Percentiles rank a stretch among this genome's conserved stretches.
These are phyloP conservation scores for Sambucus nigra DNA, from an alignment of 129 eudicot species.

Conservation along the genomic window DNA sequence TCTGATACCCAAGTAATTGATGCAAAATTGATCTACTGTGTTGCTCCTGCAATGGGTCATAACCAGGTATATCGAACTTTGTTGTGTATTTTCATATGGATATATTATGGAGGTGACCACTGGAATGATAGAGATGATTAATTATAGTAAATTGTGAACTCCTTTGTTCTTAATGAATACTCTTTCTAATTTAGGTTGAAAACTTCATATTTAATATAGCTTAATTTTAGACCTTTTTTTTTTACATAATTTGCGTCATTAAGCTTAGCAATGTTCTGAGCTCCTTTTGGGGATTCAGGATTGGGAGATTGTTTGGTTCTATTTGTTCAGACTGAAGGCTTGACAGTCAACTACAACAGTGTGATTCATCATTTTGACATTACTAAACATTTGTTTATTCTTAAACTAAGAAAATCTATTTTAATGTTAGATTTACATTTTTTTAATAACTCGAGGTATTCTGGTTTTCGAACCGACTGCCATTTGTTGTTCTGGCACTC, in stretches of 20 bases:
- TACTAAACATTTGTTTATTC: too few species aligned
- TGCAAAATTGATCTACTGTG: conserved; percentile 61
- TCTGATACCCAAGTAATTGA: conserved; percentile 21
- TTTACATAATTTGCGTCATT: not conserved
- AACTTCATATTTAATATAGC: not conserved
- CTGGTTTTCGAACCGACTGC: too few species aligned
- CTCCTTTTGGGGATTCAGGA: not conserved
- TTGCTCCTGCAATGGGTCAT: conserved; percentile 94
- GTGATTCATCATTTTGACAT: not conserved
- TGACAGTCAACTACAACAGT: not conserved
- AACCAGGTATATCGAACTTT: conserved; percentile 44
- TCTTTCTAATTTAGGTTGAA: not conserved
- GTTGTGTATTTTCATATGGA: not conserved
- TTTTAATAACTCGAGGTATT: too few species aligned
- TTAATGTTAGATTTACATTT: not conserved
- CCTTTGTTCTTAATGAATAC: not conserved
- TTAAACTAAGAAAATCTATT: not conserved
- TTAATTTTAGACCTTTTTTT: not conserved
- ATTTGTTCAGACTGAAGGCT: not conserved
- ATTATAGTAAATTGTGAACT: not conserved
- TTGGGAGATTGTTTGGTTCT: not conserved
- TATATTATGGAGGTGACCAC: not conserved
- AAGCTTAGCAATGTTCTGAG: not conserved
- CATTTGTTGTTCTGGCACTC: too few species aligned
- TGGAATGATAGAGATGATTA: not conserved